Conservation (phyloP, 2,329 filamentous ascomycete species). For the Beauveria varroae region DNA sequence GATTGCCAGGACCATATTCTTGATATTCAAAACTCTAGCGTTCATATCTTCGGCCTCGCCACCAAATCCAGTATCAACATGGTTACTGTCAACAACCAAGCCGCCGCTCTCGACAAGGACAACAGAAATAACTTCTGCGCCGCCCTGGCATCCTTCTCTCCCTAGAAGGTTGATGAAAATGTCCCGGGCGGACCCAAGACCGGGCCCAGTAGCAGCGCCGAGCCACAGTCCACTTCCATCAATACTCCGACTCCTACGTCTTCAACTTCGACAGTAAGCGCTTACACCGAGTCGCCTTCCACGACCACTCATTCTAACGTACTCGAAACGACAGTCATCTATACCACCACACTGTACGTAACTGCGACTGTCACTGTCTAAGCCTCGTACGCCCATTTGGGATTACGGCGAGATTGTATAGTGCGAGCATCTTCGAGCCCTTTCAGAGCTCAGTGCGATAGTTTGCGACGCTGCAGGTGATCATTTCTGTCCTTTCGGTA, state of each 20-base stretch:
- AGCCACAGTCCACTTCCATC: background rate
- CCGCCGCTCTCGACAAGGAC: constrained; percentile 47
- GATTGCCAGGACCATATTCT: constrained; percentile 75
- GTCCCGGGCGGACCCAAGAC: background rate
- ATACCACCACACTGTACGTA: constrained; percentile 17
- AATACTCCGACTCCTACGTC: background rate
- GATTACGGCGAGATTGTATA: background rate
- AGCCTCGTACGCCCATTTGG: background rate
- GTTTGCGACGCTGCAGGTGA: background rate
- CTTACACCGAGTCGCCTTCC: background rate
- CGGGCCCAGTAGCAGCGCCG: background rate
- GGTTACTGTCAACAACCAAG: constrained; percentile 54
- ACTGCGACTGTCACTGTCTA: constrained; percentile 10
- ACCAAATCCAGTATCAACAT: constrained; percentile 72
- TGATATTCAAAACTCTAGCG: constrained; percentile 58
- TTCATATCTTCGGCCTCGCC: constrained; percentile 61
- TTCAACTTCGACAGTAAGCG: constrained; percentile 2
- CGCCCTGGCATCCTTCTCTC: constrained; percentile 46
- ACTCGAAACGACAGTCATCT: constrained; percentile 14
- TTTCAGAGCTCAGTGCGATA: background rate
- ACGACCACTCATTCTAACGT: constrained; percentile 7
- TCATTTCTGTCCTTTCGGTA: constrained; percentile 6
- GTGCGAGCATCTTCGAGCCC: background rate
- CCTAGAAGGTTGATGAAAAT: constrained; percentile 12
- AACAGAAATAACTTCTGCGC: constrained; percentile 61